Evolutionary conservation across 345 rosid genomes (phyloP).

Genomic region (Brassica nigra): DNA sequence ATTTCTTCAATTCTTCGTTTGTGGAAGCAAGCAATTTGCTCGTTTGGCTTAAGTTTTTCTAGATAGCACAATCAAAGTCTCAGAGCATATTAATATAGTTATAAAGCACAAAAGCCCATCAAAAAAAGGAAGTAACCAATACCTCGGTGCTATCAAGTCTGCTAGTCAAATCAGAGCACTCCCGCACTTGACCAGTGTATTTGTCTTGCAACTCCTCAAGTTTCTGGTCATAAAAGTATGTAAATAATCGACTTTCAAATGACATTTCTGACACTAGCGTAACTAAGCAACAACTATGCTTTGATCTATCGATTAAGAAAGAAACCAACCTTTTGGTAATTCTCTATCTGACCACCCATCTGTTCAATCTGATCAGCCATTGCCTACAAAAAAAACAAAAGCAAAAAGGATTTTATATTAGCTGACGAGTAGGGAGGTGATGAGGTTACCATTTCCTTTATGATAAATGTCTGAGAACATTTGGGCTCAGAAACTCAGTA

Average conservation of each 20-base stretch:
- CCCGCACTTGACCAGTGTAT: slow-evolving; percentile 68
- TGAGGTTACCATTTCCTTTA: not conserved
- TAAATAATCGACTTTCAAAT: not conserved
- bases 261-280: not conserved
- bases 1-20: slow-evolving; percentile 78
- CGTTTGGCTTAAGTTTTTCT: slow-evolving; percentile 74
- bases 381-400: slow-evolving; percentile 57
- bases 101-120: slow-evolving; percentile 3
- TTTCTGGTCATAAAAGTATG: slow-evolving; percentile 52
- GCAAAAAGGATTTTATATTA: slow-evolving; percentile 1
- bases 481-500: slow-evolving; percentile 27
- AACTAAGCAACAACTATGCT: not conserved
- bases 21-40: slow-evolving; percentile 58
- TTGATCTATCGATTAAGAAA: slow-evolving; percentile 5
- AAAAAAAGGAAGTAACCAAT: slow-evolving; percentile 20
- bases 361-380: slow-evolving; percentile 96
- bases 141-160: slow-evolving; percentile 86
- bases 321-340: slow-evolving; percentile 73
- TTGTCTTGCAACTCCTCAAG: slow-evolving; percentile 79
- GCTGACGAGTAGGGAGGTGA: not conserved
- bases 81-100: slow-evolving; percentile 13
- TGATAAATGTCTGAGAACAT: too few species aligned
- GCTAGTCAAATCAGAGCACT: slow-evolving; percentile 67
- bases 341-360: slow-evolving; percentile 68
- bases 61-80: slow-evolving; percentile 29